Base-by-base conservation (phyloP, 2,329 filamentous ascomycete species). In the Graphilbum fragrans region DNA sequence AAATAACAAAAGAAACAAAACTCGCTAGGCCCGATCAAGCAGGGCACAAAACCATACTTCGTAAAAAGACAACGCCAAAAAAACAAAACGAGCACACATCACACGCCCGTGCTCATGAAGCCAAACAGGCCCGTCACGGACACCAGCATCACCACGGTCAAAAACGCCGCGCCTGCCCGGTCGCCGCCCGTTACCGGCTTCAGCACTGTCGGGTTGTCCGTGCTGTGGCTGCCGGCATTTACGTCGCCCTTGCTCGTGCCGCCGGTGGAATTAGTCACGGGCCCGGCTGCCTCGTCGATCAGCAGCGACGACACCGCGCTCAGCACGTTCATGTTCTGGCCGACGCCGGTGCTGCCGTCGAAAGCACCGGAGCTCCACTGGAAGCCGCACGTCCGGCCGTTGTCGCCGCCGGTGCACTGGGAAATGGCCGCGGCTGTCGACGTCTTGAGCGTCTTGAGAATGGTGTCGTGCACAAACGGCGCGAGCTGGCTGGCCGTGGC, bases 121-220 rank as follows among this genome's bases (percentile, higher is more conserved):
- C 50, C 51, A 50, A 60, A 61, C 45, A 57, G 54, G 9, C 50
- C 53, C 5, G 49, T 51, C 8, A 53, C 49, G n/a, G 49, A 44
- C 1, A 17, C 33, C 1, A 85, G 55, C 3, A 80, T 56, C 6
- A 78, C 38, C 3, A 74, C 59, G 20, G 82, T 88, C 39, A 67
- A 49, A 45, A 86, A 71, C 11, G 73, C 73, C 31, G 82, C 83
- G 11, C 82, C 85, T 7, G 74, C 80, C 47, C 66, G 74, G 53
- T 88, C 83, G 8, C 68, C 76, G 1, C 66, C 66, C 3, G 72
- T 74, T 27, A 79, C 67, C 1, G 60, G 53, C 39, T 41, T 18
- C 5, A 48, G 41, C 21, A 41, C n/a, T 3, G 37, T 44, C 22
- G 45, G 47, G 35, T 49, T 43, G 43, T 49, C 47, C 19, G 36